These are phyloP conservation scores for Cyclotella atomus DNA, from an alignment of 108 stramenopile species.

Conservation along the genomic window DNA sequence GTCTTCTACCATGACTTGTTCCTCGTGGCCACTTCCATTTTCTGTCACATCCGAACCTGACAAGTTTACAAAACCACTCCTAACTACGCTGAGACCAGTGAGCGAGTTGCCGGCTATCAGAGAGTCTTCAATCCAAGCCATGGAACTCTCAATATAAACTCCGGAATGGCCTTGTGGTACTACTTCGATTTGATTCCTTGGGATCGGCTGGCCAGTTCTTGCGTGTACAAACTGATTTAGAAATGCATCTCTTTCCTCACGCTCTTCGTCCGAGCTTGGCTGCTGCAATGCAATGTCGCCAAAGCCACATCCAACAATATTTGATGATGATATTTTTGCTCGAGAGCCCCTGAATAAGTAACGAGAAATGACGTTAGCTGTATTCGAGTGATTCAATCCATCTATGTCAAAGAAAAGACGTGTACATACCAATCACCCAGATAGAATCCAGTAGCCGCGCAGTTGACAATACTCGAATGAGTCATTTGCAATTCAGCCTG, in stretches of 20 bases:
- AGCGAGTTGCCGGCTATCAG: slow-evolving; percentile 37
- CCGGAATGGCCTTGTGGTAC: slow-evolving; percentile 45
- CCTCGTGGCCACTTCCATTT: not conserved
- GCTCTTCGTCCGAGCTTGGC: not conserved
- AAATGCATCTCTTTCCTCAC: not conserved
- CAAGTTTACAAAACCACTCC: slow-evolving; percentile 29
- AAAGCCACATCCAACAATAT: slow-evolving; percentile 46
- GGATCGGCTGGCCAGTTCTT: too few relatives aligned
- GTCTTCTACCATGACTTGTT: slow-evolving; percentile 37
- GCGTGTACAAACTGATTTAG: not conserved
- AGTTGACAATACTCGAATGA: slow-evolving; percentile 28
- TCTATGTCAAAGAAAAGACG: too few relatives aligned
- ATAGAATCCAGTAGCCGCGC: slow-evolving; percentile 56
- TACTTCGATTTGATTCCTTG: slow-evolving; percentile 25
- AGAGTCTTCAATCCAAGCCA: slow-evolving; percentile 33
- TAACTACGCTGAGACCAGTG: slow-evolving; percentile 34
- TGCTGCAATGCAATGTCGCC: slow-evolving; percentile 13
- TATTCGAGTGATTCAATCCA: too few relatives aligned
- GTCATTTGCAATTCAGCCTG: slow-evolving; percentile 29
- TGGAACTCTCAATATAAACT: slow-evolving; percentile 45
- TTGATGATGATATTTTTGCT: slow-evolving; percentile 14
- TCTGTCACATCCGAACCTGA: slow-evolving; percentile 30
- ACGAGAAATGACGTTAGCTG: too few relatives aligned
- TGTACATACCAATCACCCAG: slow-evolving; percentile 37
- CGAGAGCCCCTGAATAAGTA: slow-evolving; percentile 11